A percentile compares a stretch with the other conserved stretches of the same genome.
Conservation (phyloP, 73 alveolate genomes). For the Blepharisma japonicum region DNA sequence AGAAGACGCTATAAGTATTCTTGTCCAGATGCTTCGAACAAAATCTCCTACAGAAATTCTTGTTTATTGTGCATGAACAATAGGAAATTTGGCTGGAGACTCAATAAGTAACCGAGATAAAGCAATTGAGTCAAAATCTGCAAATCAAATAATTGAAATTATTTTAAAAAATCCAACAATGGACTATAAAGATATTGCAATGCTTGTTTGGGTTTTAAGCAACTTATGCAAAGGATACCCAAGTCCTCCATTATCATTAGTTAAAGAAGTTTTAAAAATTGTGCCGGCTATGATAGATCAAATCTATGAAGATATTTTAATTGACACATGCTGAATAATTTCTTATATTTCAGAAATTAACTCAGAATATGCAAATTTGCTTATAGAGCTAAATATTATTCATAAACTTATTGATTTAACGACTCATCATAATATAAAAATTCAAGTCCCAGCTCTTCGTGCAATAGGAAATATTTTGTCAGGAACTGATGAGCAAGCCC, state of each 20-base stretch:
- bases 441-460: conserved; percentile 81
- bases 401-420: conserved; percentile 69
- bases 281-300: conserved; percentile 33
- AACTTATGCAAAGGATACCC: conserved; percentile 95
- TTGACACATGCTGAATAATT: conserved; percentile 84
- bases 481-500: conserved; percentile 84
- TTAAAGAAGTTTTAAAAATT: not conserved
- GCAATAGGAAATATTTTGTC: conserved; percentile 91
- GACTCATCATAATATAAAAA: conserved; percentile 51
- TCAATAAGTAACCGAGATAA: no score
- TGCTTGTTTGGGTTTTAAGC: conserved; percentile 78
- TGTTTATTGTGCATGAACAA: no score
- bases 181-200: no score
- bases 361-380: no score
- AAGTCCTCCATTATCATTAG: conserved; percentile 50
- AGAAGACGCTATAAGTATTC: no score
- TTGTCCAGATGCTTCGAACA: no score
- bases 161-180: no score
- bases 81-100: no score
- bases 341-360: conserved; percentile 58
- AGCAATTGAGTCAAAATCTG: no score
- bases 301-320: conserved; percentile 73
- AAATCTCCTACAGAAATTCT: no score
- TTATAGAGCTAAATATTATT: conserved; percentile 62
- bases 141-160: no score